Conservation (phyloP, 1,284 basidiomycete species). For the Kwoniella shivajii region DNA sequence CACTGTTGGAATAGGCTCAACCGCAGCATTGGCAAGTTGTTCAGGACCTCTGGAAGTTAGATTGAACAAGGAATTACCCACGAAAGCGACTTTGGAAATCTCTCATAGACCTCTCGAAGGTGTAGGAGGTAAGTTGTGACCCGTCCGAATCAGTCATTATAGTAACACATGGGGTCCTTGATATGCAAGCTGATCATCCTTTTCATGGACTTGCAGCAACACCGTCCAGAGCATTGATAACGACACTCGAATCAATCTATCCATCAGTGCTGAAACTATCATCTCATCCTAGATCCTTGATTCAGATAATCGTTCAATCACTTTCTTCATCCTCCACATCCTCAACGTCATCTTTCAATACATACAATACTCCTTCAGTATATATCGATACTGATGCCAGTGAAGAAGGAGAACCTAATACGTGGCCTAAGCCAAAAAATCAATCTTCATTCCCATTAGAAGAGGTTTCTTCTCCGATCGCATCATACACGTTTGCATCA, state of each 20-base stretch:
- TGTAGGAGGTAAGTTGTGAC: slow-evolving; percentile 47
- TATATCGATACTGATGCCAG: slow-evolving; percentile 2
- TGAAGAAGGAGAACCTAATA: slow-evolving; percentile 1
- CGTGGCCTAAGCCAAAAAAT: slow-evolving; percentile 14
- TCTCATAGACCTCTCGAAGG: slow-evolving; percentile 57
- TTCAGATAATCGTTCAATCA: slow-evolving; percentile 67
- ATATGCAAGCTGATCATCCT: not conserved
- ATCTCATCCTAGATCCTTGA: slow-evolving; percentile 59
- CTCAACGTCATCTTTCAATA: slow-evolving; percentile 22
- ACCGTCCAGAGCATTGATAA: slow-evolving; percentile 48
- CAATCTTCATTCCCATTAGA: not conserved
- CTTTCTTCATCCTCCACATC: slow-evolving; percentile 52
- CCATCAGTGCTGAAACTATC: slow-evolving; percentile 55
- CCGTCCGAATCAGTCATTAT: not conserved
- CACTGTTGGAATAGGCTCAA: slow-evolving; percentile 42
- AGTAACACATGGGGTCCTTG: not conserved
- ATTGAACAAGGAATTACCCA: slow-evolving; percentile 58
- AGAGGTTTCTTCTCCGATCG: slow-evolving; percentile 8
- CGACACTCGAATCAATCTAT: slow-evolving; percentile 46
- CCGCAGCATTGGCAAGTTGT: slow-evolving; percentile 54
- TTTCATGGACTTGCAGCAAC: slow-evolving; percentile 43
- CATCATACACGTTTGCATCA: slow-evolving; percentile 34
- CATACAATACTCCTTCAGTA: not conserved
- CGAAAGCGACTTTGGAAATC: slow-evolving; percentile 59
- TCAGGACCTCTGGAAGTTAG: slow-evolving; percentile 60